Evolutionary conservation across 331 rosid genomes (phyloP).

Genomic region (Cydonia oblonga): DNA sequence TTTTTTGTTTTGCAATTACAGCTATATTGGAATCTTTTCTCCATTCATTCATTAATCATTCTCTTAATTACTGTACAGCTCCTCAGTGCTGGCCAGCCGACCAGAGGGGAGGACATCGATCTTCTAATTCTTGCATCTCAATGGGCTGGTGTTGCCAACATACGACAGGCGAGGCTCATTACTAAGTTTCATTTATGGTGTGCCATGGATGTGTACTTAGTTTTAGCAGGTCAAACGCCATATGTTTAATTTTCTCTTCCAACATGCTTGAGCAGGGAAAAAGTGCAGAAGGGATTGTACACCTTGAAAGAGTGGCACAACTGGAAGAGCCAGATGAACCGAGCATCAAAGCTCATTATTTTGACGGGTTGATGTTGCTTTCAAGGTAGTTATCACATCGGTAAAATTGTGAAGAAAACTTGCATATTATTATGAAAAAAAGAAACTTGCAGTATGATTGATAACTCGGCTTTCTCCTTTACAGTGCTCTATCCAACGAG

Average conservation of each 20-base stretch:
- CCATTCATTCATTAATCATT: conserved; percentile 5
- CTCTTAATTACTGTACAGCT: conserved; percentile 39
- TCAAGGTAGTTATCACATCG: conserved; percentile 38
- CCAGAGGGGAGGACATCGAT: conserved; percentile 47
- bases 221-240: background rate
- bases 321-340: conserved; percentile 74
- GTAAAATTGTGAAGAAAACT: background rate
- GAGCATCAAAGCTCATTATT: conserved; percentile 63
- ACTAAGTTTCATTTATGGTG: background rate
- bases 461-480: background rate
- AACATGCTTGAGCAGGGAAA: conserved; percentile 44
- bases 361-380: conserved; percentile 58
- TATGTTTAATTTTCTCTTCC: background rate
- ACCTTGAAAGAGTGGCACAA: conserved; percentile 66
- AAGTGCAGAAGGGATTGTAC: conserved; percentile 48
- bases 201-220: background rate
- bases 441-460: background rate
- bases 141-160: conserved; percentile 80
- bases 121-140: conserved; percentile 70
- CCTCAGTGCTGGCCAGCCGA: conserved; percentile 41
- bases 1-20: conserved; percentile 5
- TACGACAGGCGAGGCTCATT: conserved; percentile 53
- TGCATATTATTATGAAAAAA: background rate
- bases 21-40: background rate
- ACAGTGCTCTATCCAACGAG: conserved; percentile 54